Evolutionary conservation across 2,329 filamentous ascomycete genomes (phyloP).

Genomic region (Ceratocystis lukuohia): DNA sequence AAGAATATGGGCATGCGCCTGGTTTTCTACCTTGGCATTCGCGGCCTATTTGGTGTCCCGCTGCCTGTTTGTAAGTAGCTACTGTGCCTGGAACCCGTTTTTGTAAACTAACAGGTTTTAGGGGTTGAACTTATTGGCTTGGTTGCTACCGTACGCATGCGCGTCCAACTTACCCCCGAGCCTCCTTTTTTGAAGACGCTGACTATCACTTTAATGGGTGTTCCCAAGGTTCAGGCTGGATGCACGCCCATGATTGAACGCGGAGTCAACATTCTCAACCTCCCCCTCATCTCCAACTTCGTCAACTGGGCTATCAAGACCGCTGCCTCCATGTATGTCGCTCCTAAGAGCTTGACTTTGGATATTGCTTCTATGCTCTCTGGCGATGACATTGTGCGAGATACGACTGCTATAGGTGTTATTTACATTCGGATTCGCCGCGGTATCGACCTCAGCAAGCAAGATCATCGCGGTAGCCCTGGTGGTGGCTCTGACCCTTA

Average conservation of each 20-base stretch:
- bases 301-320: conserved; percentile 90
- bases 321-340: conserved; percentile 80
- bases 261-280: conserved; percentile 79
- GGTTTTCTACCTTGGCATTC: conserved; percentile 83
- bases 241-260: conserved; percentile 87
- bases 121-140: conserved; percentile 77
- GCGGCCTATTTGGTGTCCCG: conserved; percentile 77
- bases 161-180: conserved; percentile 75
- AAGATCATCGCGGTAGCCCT: conserved; percentile 67
- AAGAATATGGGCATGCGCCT: conserved; percentile 96
- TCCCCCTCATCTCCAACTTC: conserved; percentile 89
- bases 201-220: conserved; percentile 86
- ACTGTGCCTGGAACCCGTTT: background rate
- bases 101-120: conserved; percentile 21
- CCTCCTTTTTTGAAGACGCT: conserved; percentile 85
- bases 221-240: conserved; percentile 77
- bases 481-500: conserved; percentile 90
- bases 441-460: conserved; percentile 77
- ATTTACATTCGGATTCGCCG: conserved; percentile 87
- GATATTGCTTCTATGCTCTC: conserved; percentile 83
- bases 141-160: conserved; percentile 74
- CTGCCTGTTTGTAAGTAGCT: conserved; percentile 54
- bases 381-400: conserved; percentile 85
- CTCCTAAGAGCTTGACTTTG: conserved; percentile 84
- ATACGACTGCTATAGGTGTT: conserved; percentile 72